Evolutionary conservation across 1,284 basidiomycete species (phyloP).

Genomic region (Trichosporon sp.): DNA sequence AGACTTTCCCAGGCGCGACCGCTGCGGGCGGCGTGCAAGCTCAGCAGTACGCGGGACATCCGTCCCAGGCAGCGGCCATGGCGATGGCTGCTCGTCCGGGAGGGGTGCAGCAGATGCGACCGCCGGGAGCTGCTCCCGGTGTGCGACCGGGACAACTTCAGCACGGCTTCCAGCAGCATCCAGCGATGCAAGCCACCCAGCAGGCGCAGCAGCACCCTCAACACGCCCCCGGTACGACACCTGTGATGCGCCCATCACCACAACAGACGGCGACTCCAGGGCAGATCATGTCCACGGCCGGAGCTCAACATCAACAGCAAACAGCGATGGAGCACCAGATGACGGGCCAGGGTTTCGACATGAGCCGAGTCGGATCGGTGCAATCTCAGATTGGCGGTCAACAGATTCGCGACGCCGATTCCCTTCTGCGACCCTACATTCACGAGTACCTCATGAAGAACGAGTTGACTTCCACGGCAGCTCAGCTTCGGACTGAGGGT

Average conservation of each 20-base stretch:
- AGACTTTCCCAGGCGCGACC: constrained; percentile 29
- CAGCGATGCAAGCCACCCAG: constrained; percentile 15
- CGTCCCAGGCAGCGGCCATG: constrained; percentile 19
- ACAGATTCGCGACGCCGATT: constrained; percentile 26
- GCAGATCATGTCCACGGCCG: not conserved
- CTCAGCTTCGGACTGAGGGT: constrained; percentile 40
- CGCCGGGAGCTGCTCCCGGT: constrained; percentile 10
- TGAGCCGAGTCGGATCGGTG: constrained; percentile 32
- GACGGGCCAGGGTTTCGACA: constrained; percentile 26
- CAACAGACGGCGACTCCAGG: not conserved
- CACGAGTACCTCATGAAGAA: constrained; percentile 45
- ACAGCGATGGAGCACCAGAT: constrained; percentile 19
- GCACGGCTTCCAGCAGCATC: constrained; percentile 17
- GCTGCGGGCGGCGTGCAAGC: constrained; percentile 10
- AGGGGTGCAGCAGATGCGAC: constrained; percentile 15
- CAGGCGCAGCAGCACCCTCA: constrained; percentile 20
- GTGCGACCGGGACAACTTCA: constrained; percentile 12
- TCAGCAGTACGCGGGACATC: constrained; percentile 18
- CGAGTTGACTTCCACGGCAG: constrained; percentile 34
- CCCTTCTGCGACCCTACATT: constrained; percentile 42
- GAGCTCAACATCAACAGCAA: constrained; percentile 17
- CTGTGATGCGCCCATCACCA: constrained; percentile 9
- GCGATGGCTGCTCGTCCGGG: constrained; percentile 9
- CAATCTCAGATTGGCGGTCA: constrained; percentile 22
- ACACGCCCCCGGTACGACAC: constrained; percentile 12